Conservation (phyloP, 306 rosid species). For the Phaseolus lunatus region DNA sequence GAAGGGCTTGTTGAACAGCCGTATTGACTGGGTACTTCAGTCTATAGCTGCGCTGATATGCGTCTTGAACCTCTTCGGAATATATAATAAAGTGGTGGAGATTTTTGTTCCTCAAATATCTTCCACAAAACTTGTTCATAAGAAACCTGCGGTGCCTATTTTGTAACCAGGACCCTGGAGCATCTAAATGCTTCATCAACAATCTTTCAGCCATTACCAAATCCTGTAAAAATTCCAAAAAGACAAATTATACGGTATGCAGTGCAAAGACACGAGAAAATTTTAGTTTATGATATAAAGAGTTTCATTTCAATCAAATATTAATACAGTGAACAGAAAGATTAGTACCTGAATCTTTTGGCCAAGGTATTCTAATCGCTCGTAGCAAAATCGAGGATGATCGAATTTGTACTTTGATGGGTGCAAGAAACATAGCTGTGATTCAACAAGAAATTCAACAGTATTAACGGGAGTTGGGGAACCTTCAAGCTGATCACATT, state of each 20-base stretch:
- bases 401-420: conserved; percentile 79
- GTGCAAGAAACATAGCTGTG: conserved; percentile 82
- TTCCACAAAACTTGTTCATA: conserved; percentile 83
- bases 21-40: conserved; percentile 70
- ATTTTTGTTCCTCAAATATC: conserved; percentile 74
- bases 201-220: conserved; percentile 87
- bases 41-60: conserved; percentile 61
- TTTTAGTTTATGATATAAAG: conserved; percentile 3
- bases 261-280: neutral
- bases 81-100: conserved; percentile 64
- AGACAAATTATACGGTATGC: neutral
- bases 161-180: conserved; percentile 80
- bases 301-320: conserved; percentile 25
- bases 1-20: conserved; percentile 81
- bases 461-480: conserved; percentile 22
- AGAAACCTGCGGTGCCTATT: conserved; percentile 75
- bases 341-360: conserved; percentile 78
- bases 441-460: conserved; percentile 32
- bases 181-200: conserved; percentile 92
- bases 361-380: conserved; percentile 81
- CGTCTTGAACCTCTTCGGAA: conserved; percentile 62
- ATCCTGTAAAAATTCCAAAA: conserved; percentile 53
- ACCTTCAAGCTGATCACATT: conserved; percentile 10
- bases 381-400: conserved; percentile 85
- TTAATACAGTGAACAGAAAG: conserved; percentile 4